phyloP scores from a whole-genome alignment of 345 rosid species.

The Mallotus nudiflorus region DNA sequence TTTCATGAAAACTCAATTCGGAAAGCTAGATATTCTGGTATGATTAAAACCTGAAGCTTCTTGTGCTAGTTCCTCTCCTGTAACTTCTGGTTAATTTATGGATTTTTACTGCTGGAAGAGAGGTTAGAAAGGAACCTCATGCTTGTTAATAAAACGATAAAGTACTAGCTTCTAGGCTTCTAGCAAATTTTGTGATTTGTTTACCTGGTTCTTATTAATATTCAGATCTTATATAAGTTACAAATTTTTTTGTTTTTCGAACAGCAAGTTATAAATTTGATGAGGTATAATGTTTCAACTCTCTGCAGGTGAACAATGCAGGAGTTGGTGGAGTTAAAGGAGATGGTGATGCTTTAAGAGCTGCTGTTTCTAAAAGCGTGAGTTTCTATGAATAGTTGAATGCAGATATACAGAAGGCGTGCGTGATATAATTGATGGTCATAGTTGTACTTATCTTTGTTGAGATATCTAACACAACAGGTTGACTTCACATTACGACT shows the following conservation, averaged over 20 bases:
- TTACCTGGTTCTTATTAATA: neutral
- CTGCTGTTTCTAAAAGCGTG: slow-evolving; percentile 25
- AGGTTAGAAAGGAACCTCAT: no score
- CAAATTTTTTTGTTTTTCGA: no score
- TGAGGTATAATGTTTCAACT: neutral
- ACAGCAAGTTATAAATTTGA: neutral
- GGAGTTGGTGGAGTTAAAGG: slow-evolving; percentile 35
- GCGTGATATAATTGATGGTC: no score
- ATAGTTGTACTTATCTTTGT: no score
- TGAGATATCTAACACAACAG: no score
- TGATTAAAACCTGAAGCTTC: neutral
- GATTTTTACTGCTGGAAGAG: neutral
- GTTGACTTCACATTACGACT: no score
- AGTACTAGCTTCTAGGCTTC: no score
- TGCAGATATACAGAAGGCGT: no score
- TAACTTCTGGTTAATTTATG: neutral
- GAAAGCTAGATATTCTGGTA: slow-evolving; percentile 30
- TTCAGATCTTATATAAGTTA: no score
- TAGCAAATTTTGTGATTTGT: no score
- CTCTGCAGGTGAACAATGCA: slow-evolving; percentile 50
- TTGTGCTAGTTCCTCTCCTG: neutral
- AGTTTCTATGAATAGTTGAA: no score
- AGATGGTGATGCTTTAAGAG: slow-evolving; percentile 26
- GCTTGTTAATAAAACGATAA: no score
- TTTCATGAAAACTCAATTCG: slow-evolving; percentile 20